These are phyloP conservation scores for Starmerella apicola DNA, from an alignment of 805 yeast genomes.

Conservation along the genomic window DNA sequence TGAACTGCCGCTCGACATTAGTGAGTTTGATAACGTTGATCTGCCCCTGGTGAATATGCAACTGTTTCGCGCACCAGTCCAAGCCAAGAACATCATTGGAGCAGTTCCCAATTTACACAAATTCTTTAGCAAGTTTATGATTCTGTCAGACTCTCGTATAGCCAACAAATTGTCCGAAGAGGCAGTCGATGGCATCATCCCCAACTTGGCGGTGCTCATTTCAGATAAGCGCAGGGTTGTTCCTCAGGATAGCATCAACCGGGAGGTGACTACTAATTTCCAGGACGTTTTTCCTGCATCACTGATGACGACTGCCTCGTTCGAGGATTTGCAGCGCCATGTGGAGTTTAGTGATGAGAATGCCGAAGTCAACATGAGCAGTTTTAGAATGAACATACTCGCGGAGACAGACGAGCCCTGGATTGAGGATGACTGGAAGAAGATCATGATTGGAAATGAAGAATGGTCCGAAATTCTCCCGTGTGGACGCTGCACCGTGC, in stretches of 20 bases:
- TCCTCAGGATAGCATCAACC: constrained; percentile 1
- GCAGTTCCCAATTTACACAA: constrained; percentile 12
- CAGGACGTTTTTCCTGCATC: constrained; percentile 27
- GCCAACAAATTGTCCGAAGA: constrained; percentile 11
- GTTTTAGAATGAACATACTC: constrained; percentile 27
- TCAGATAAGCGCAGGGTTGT: constrained; percentile 21
- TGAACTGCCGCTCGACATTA: constrained; percentile 15
- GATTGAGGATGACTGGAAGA: constrained; percentile 28
- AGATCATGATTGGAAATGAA: constrained; percentile 19
- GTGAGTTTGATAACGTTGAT: constrained; percentile 3
- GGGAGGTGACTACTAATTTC: constrained; percentile 17
- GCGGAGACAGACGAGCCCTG: constrained; percentile 26
- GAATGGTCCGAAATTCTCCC: constrained; percentile 22
- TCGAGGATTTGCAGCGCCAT: constrained; percentile 19
- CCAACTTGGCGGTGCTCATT: constrained; percentile 18
- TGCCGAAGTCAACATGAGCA: constrained; percentile 17
- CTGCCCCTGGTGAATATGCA: constrained; percentile 11
- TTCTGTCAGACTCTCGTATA: not conserved
- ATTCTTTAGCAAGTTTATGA: constrained; percentile 10
- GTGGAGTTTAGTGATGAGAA: constrained; percentile 18
- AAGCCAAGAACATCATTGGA: constrained; percentile 20
- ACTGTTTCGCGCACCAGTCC: constrained; percentile 24
- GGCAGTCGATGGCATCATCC: not conserved
- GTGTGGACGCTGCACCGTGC: constrained; percentile 26
- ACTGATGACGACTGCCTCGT: constrained; percentile 22